phyloP scores from a whole-genome alignment of 2,329 filamentous ascomycete genomes.

The Talaromyces albobiverticillius region DNA sequence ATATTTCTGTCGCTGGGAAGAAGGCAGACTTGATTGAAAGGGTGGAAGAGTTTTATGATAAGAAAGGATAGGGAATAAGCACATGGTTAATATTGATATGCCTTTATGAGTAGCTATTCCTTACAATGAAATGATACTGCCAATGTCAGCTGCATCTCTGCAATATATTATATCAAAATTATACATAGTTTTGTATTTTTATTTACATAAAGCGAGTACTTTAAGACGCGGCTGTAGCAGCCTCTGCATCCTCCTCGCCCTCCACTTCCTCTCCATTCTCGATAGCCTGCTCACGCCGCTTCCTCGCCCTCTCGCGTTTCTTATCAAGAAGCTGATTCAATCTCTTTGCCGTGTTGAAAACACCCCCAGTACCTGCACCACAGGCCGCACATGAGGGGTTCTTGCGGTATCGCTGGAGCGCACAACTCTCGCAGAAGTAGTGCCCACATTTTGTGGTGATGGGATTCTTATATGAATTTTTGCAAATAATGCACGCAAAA shows the following conservation, averaged over 20 bases:
- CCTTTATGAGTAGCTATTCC: background rate
- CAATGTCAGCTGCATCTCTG: background rate
- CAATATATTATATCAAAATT: background rate
- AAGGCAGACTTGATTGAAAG: conserved; percentile 52
- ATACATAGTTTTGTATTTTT: background rate
- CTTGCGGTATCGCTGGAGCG: conserved; percentile 79
- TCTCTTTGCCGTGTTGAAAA: conserved; percentile 85
- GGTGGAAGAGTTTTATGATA: conserved; percentile 48
- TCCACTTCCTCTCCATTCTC: conserved; percentile 53
- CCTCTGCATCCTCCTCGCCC: conserved; percentile 44
- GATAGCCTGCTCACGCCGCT: conserved; percentile 51
- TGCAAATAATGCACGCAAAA: conserved; percentile 86
- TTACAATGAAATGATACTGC: background rate
- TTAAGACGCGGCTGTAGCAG: background rate
- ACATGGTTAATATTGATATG: too few species aligned
- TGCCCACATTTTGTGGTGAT: conserved; percentile 89
- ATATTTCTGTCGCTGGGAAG: conserved; percentile 43
- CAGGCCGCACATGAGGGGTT: conserved; percentile 85
- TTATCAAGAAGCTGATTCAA: conserved; percentile 74
- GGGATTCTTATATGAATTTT: conserved; percentile 71
- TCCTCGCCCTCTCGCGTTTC: conserved; percentile 59
- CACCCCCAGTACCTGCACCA: conserved; percentile 77
- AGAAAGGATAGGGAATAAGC: conserved; percentile 33
- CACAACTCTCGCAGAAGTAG: conserved; percentile 93
- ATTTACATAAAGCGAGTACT: background rate